Evolutionary conservation across 495 filamentous ascomycete species (phyloP), one percentile per base, ranked within the genome.

Genomic region (Penicillium subrubescens): DNA sequence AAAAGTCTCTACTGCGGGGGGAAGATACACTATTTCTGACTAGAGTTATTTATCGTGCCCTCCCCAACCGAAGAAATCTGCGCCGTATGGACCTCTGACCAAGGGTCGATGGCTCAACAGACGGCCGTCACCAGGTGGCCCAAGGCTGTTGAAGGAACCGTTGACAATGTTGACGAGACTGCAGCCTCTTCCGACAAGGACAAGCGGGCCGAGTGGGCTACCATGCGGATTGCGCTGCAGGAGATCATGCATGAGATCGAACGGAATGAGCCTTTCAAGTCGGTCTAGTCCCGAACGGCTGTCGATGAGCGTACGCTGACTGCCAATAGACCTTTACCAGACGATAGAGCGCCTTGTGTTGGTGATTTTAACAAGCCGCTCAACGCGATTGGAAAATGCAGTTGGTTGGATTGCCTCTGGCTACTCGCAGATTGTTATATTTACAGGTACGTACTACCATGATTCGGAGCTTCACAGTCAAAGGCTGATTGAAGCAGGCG

Each of bases 341-440:
- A 95, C 67, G 92, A 96, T 73, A 91, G 90, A 12, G 71, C 79
- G 51, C 72, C 83, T 29, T 92, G 94, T 71, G 84, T 94, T 23
- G 79, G 78, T 33, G 75, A 77, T 12, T 96, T 94, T 74, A 96
- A 96, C 68, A 75, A 83, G 41, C 90, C 94, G 71, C 78, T 95
- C 12, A 81, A 87, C 56, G 74, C 83, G 59, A 80, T 90, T 25
- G 89, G 87, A 17, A 79, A 78, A 35, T 85, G 88, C 0, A 88
- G 82, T 34, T 96, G 92, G 92, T 87, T 90, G 74, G 82, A 87
- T 39, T 84, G 87, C n/a, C 82, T 90, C 2, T 96, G 92, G 92
- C 83, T 96, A 12, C 96, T 82, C 75, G 79, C 85, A 48, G 92
- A 96, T 80, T 95, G 93, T 79, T 96, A 96, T 69, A 81, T 96